phyloP scores from a whole-genome alignment of 441 rosid genomes.

The Croton laevigatus region DNA sequence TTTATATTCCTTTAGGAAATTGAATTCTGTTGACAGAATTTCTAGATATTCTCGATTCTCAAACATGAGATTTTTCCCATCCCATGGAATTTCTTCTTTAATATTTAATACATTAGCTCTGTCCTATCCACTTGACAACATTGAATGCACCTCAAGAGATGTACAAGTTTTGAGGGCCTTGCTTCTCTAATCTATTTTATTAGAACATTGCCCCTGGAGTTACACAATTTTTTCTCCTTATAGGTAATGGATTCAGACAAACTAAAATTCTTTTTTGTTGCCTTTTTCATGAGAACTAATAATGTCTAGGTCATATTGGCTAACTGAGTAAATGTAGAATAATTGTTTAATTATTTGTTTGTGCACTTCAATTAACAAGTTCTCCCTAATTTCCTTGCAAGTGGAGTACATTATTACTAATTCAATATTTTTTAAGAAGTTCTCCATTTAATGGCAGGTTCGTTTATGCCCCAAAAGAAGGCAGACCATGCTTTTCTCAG shows the following conservation, averaged over 20 bases:
- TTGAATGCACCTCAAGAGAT: neutral
- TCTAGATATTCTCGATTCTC: neutral
- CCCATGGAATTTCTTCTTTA: neutral
- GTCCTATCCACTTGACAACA: neutral
- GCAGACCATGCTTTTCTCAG: constrained; percentile 96
- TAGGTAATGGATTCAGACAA: neutral
- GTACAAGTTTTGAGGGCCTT: neutral
- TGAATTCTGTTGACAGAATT: neutral
- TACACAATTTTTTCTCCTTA: neutral
- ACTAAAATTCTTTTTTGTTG: neutral
- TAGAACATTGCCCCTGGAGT: neutral
- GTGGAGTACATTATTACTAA: constrained; percentile 2
- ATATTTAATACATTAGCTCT: neutral
- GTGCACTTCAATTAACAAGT: neutral
- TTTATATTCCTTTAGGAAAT: neutral
- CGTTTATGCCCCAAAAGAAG: constrained; percentile 89
- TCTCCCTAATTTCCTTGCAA: neutral
- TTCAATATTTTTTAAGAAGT: constrained; percentile 11
- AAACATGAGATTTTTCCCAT: neutral
- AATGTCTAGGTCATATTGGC: neutral
- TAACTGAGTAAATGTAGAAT: neutral
- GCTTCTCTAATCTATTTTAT: neutral
- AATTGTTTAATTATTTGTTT: neutral
- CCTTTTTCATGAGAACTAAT: neutral
- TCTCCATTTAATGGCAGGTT: constrained; percentile 46